Evolutionary conservation across 768 basidiomycete species (phyloP).

Genomic region (Macrocybe gigantea): DNA sequence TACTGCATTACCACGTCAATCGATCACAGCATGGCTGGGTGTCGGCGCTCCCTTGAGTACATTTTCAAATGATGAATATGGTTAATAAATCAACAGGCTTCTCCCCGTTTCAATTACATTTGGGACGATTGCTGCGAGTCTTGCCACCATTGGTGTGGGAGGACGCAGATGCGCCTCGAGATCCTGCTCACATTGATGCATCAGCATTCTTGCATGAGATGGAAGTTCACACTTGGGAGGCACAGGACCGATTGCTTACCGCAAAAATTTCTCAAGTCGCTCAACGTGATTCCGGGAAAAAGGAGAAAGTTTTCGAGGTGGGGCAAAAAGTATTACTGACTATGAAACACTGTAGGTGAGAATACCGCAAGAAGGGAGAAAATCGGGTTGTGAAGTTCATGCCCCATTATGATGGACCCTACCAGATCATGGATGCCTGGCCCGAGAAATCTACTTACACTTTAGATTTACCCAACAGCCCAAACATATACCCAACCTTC

Average conservation of each 20-base stretch:
- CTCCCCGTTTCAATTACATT: conserved; percentile 26
- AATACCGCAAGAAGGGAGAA: conserved; percentile 8
- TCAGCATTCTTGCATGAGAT: conserved; percentile 14
- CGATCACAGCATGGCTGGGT: conserved; percentile 24
- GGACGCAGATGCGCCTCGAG: not conserved
- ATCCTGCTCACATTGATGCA: conserved; percentile 15
- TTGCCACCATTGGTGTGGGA: conserved; percentile 12
- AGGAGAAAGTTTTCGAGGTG: conserved; percentile 5
- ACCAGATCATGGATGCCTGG: conserved; percentile 10
- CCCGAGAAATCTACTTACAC: conserved; percentile 11
- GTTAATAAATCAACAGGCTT: conserved; percentile 27
- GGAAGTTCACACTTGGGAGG: conserved; percentile 13
- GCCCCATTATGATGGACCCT: conserved; percentile 18
- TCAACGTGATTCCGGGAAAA: conserved; percentile 2
- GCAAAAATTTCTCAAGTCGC: conserved; percentile 7
- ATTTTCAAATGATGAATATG: conserved; percentile 32
- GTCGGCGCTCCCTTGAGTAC: conserved; percentile 19
- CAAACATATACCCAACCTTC: conserved; percentile 18
- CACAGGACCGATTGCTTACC: conserved; percentile 22
- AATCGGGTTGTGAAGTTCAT: conserved; percentile 25
- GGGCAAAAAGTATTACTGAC: conserved; percentile 18
- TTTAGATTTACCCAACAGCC: conserved; percentile 11
- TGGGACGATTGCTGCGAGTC: conserved; percentile 12
- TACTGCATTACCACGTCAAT: conserved; percentile 17
- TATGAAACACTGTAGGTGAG: conserved; percentile 15